Conservation (phyloP, 75 land plant genomes). For the Adiantum capillusveneris region DNA sequence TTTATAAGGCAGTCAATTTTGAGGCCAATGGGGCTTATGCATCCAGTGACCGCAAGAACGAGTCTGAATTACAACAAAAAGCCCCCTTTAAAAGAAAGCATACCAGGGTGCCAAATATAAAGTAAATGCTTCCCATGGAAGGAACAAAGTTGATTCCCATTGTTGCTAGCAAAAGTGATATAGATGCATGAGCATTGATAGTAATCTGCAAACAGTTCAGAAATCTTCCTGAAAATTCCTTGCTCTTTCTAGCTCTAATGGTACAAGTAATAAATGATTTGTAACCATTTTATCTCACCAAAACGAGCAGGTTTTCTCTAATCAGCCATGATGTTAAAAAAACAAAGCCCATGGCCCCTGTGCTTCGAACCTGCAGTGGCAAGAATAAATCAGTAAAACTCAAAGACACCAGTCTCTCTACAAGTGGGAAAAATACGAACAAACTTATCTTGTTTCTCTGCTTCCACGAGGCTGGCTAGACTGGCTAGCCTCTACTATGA, state of each 20-base stretch:
- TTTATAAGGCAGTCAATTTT: no score
- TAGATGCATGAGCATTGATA: slow-evolving; percentile 76
- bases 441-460: no score
- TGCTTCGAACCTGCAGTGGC: slow-evolving; percentile 60
- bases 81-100: background rate
- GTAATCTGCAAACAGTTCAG: slow-evolving; percentile 50
- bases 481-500: no score
- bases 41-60: no score
- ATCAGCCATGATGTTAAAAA: slow-evolving; percentile 73
- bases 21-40: background rate
- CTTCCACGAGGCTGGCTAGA: no score
- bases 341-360: slow-evolving; percentile 75
- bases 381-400: no score
- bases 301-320: slow-evolving; percentile 69
- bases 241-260: no score
- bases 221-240: no score
- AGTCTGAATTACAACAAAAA: background rate
- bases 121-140: slow-evolving; percentile 67
- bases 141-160: slow-evolving; percentile 63
- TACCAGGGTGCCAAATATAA: slow-evolving; percentile 74
- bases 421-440: no score
- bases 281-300: slow-evolving; percentile 26
- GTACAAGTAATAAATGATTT: no score
- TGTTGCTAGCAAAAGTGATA: slow-evolving; percentile 52
- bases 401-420: no score